phyloP scores from a whole-genome alignment of 2,329 filamentous ascomycete genomes.

The Epichloe typhina region DNA sequence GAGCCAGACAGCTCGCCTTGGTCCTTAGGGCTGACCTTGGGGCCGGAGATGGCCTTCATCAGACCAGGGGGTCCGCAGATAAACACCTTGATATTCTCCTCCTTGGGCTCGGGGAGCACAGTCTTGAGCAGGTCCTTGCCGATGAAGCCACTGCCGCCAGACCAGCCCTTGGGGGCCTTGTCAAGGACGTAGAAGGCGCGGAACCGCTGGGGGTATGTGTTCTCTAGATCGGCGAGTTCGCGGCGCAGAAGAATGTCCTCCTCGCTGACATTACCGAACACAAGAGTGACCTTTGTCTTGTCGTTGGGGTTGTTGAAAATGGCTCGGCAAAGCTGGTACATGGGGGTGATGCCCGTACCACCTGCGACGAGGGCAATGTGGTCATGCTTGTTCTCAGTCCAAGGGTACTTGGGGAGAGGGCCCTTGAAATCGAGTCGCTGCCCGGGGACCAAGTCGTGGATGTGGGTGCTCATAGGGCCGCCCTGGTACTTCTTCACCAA shows the following conservation, averaged over 20 bases:
- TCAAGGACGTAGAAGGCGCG: slow-evolving; percentile 88
- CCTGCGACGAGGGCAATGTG: slow-evolving; percentile 84
- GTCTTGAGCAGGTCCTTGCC: slow-evolving; percentile 90
- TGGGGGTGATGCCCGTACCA: slow-evolving; percentile 92
- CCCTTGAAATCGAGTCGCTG: slow-evolving; percentile 87
- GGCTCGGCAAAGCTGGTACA: slow-evolving; percentile 84
- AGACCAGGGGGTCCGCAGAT: slow-evolving; percentile 90
- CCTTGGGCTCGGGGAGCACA: slow-evolving; percentile 83
- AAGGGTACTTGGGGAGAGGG: slow-evolving; percentile 85
- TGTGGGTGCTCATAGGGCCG: slow-evolving; percentile 82
- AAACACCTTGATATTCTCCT: slow-evolving; percentile 88
- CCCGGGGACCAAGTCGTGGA: slow-evolving; percentile 71
- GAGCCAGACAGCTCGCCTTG: slow-evolving; percentile 80
- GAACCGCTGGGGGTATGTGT: slow-evolving; percentile 91
- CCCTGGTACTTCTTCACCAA: slow-evolving; percentile 84
- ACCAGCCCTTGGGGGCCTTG: slow-evolving; percentile 68
- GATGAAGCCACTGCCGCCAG: slow-evolving; percentile 65
- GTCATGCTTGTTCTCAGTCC: slow-evolving; percentile 82
- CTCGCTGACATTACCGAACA: slow-evolving; percentile 83
- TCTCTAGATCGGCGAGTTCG: slow-evolving; percentile 78
- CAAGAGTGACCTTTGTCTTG: slow-evolving; percentile 92
- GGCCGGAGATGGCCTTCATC: slow-evolving; percentile 85
- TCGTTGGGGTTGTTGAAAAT: slow-evolving; percentile 96
- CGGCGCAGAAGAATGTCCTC: slow-evolving; percentile 84
- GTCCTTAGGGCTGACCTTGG: slow-evolving; percentile 83